Percentiles rank a stretch among this genome's conserved stretches.
Conservation (phyloP, 805 yeast genomes). For the Lipomyces sp. region DNA sequence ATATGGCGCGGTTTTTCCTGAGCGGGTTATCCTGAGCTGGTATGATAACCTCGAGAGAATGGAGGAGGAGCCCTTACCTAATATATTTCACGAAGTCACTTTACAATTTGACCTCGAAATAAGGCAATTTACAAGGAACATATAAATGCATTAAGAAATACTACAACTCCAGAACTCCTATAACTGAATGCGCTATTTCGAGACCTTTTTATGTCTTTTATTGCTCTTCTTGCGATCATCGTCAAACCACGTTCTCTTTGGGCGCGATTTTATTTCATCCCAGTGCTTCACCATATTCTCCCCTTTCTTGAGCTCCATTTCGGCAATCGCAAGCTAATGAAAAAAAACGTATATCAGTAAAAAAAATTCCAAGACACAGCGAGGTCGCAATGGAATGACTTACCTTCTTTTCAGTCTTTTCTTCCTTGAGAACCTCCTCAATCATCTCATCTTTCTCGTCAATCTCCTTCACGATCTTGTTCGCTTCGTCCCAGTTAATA, state of each 20-base stretch:
- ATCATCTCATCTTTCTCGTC: conserved; percentile 58
- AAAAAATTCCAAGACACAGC: background rate
- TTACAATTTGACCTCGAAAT: too few relatives aligned
- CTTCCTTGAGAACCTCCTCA: conserved; percentile 80
- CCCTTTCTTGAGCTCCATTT: conserved; percentile 83
- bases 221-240: conserved; percentile 11
- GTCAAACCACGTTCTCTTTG: conserved; percentile 91
- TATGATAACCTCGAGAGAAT: too few relatives aligned
- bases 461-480: conserved; percentile 58
- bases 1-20: too few relatives aligned
- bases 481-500: conserved; percentile 87
- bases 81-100: too few relatives aligned
- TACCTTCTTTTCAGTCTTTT: conserved; percentile 75
- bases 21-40: too few relatives aligned
- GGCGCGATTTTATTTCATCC: conserved; percentile 81
- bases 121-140: too few relatives aligned
- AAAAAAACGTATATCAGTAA: conserved; percentile 2
- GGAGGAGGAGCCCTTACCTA: too few relatives aligned
- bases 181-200: too few relatives aligned
- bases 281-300: conserved; percentile 76
- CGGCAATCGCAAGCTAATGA: conserved; percentile 63
- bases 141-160: too few relatives aligned
- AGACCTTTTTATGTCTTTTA: conserved; percentile 3
- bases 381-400: background rate
- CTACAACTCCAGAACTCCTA: background rate